Evolutionary conservation across 345 rosid genomes (phyloP), one percentile per base, ranked within the genome.

Genomic region (Aegle marmelos): DNA sequence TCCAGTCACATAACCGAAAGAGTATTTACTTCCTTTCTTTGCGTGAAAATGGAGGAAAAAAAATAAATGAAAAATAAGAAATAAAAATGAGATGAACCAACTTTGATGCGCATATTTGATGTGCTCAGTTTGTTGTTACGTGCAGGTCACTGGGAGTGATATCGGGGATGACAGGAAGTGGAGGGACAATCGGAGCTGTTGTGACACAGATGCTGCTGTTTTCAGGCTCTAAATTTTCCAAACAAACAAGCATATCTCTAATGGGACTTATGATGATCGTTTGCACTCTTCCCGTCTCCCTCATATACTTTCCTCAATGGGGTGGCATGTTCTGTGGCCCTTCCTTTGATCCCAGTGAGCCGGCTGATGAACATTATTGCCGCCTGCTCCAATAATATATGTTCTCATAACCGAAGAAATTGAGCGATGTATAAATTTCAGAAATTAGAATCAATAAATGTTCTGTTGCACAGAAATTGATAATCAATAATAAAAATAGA

Each of bases 101-200:
- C 19, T 21, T 45, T 63, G 6, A 50, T 13, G 11, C 8, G 10
- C 1, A 4, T 0, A 14, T 41, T 21, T 11, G 25, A 1, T 50
- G 60, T 21, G 13, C n/a, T 28, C 14, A 22, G 13, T 8, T 27
- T 2, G 56, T 61, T 78, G 83, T 34, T 9, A 60, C 1, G 27
- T 61, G 41, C 87, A 94, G 97, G 87, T 94, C 97, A 2, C 80
- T 93, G 17, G 97, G 98, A 78, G 91, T 90, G 77, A 89, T 93
- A 73, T 82, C 97, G 22, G 97, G 97, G 64, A 91, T 94, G 87
- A 90, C 97, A 7, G 98, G 97, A 37, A 88, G 93, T 14, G 98
- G 98, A 17, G 98, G 98, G 1, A 90, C 97, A 0, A 60, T 88
- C 8, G 98, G 97, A 7, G 97, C 97, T 11, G 97, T 91, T 22